Evolutionary conservation across 2,329 filamentous ascomycete species (phyloP).

Genomic region (Blastomyces emzantsi): DNA sequence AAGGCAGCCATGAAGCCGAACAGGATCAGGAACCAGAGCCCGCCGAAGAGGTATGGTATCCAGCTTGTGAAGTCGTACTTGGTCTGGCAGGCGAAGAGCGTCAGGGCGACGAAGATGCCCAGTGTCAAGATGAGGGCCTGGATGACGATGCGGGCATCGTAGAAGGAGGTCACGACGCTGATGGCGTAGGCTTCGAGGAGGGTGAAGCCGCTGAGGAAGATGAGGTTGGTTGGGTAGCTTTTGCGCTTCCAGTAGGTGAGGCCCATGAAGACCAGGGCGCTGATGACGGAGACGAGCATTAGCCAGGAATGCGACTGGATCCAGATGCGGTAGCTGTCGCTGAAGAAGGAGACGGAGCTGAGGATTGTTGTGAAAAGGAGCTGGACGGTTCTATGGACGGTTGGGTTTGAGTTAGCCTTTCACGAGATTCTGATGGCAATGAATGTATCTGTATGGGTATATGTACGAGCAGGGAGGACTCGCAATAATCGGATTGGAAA

Average conservation of each 20-base stretch:
- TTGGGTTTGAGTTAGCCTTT: not conserved
- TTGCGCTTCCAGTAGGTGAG: slow-evolving; percentile 94
- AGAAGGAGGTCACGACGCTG: slow-evolving; percentile 86
- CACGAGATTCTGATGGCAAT: not conserved
- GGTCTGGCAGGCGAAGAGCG: slow-evolving; percentile 86
- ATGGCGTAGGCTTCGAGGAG: slow-evolving; percentile 88
- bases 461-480: not conserved
- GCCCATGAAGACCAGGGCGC: slow-evolving; percentile 73
- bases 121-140: slow-evolving; percentile 81
- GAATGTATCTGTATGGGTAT: not conserved
- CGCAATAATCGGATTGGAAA: not conserved
- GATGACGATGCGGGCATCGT: slow-evolving; percentile 72
- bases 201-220: slow-evolving; percentile 88
- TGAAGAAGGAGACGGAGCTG: slow-evolving; percentile 80
- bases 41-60: slow-evolving; percentile 91
- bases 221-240: slow-evolving; percentile 85
- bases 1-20: slow-evolving; percentile 91
- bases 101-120: slow-evolving; percentile 55
- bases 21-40: slow-evolving; percentile 78
- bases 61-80: slow-evolving; percentile 98
- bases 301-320: slow-evolving; percentile 76
- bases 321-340: slow-evolving; percentile 67
- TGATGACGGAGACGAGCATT: slow-evolving; percentile 79
- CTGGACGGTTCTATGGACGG: slow-evolving; percentile 63
- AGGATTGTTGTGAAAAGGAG: slow-evolving; percentile 74